Percentiles rank a stretch among this genome's conserved stretches.
Evolutionary conservation across 2,329 filamentous ascomycete species (phyloP).

Genomic region (Shiraia sp.): DNA sequence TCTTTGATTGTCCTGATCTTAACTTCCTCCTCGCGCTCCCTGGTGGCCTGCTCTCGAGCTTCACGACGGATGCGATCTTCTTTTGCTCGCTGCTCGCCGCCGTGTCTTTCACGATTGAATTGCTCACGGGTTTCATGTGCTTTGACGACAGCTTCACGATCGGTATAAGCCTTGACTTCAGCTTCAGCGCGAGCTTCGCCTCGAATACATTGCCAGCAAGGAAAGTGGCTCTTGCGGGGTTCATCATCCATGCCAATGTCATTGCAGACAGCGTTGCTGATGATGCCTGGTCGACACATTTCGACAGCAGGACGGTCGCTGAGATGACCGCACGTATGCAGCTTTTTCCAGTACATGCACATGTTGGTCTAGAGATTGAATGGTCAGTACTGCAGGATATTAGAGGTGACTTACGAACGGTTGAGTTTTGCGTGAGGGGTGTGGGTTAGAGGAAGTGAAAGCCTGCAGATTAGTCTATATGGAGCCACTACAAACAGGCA

Average conservation of each 20-base stretch:
- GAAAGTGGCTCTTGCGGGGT: conserved; percentile 23
- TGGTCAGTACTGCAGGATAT: neutral
- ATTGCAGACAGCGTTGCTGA: conserved; percentile 23
- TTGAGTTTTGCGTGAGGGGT: neutral
- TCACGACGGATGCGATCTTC: conserved; percentile 28
- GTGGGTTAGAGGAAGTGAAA: neutral
- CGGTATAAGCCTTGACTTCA: conserved; percentile 5
- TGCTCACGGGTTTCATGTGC: conserved; percentile 15
- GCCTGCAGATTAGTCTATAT: neutral
- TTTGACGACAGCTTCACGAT: conserved; percentile 4
- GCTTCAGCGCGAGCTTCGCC: conserved; percentile 12
- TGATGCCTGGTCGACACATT: conserved; percentile 23
- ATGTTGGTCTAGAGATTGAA: conserved; percentile 9
- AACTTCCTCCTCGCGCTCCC: conserved; percentile 22
- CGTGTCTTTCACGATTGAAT: conserved; percentile 9
- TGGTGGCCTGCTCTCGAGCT: conserved; percentile 23
- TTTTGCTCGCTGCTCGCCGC: conserved; percentile 14
- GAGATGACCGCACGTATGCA: conserved; percentile 24
- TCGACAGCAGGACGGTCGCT: conserved; percentile 27
- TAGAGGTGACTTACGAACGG: neutral
- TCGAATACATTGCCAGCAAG: conserved; percentile 28
- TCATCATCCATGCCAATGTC: conserved; percentile 14
- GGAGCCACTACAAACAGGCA: neutral
- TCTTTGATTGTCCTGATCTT: conserved; percentile 14
- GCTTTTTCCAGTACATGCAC: conserved; percentile 32